Percentiles rank a stretch among this genome's conserved stretches.
Conservation (phyloP, 495 filamentous ascomycete genomes). For the Podospora pseudocomata region DNA sequence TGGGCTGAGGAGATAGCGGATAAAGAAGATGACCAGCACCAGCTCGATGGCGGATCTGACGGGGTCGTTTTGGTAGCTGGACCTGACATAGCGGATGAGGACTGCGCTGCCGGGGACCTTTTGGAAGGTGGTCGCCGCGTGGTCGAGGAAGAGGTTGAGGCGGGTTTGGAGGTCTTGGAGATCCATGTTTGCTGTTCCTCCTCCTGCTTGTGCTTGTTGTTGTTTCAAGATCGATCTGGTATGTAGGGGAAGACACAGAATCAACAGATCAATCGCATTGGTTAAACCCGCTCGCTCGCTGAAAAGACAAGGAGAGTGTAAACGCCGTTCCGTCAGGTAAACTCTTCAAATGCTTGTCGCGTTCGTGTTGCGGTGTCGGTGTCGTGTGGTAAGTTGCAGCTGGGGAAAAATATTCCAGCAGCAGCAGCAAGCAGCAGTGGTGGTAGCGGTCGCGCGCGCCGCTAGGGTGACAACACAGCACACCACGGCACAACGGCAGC, state of each 20-base stretch:
- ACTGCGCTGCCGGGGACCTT: constrained; percentile 91
- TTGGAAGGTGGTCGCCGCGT: constrained; percentile 71
- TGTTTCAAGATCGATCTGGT: neutral
- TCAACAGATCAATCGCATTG: no score
- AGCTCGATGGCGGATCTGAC: constrained; percentile 90
- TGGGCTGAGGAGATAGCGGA: constrained; percentile 86
- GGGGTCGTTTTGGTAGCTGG: constrained; percentile 96
- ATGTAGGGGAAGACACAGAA: no score
- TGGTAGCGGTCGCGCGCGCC: neutral
- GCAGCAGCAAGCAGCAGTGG: neutral
- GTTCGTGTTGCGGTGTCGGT: neutral
- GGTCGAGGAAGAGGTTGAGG: constrained; percentile 60
- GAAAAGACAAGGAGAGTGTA: no score
- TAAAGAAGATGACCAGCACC: constrained; percentile 90
- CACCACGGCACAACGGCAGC: neutral
- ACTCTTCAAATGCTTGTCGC: no score
- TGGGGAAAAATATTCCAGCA: neutral
- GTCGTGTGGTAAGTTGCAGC: neutral
- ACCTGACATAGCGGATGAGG: constrained; percentile 88
- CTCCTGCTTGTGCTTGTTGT: neutral
- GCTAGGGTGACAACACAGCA: neutral
- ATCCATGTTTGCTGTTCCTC: constrained; percentile 57
- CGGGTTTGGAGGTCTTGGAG: constrained; percentile 73
- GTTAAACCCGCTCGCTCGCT: no score
- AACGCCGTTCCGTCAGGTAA: no score